Percentiles rank a stretch among this genome's conserved stretches.
Evolutionary conservation across 1,284 basidiomycete species (phyloP).

Genomic region (Cryptococcus sp.): DNA sequence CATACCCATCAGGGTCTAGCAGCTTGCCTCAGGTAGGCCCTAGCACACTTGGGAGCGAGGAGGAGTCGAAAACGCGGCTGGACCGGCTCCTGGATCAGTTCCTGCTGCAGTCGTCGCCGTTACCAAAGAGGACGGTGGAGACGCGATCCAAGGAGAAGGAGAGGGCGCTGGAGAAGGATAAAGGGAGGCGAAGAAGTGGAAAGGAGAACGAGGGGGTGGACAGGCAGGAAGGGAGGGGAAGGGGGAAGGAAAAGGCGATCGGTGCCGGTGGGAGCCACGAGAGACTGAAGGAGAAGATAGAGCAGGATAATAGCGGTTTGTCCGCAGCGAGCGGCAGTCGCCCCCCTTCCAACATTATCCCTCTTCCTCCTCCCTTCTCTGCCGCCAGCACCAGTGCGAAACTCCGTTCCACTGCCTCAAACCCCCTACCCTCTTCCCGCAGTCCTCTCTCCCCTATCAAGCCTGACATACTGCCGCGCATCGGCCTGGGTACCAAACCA

Average conservation of each 20-base stretch:
- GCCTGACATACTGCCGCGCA: conserved; percentile 5
- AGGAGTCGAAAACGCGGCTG: conserved; percentile 6
- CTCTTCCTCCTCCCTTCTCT: background rate
- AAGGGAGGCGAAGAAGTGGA: conserved; percentile 1
- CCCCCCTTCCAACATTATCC: background rate
- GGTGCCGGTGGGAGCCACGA: too few relatives aligned
- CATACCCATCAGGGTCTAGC: conserved; percentile 1
- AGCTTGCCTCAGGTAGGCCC: conserved; percentile 1
- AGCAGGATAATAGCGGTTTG: too few relatives aligned
- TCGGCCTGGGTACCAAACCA: conserved; percentile 6
- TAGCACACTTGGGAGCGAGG: background rate
- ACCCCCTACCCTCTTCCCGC: background rate
- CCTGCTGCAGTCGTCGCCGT: conserved; percentile 6
- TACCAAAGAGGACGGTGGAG: conserved; percentile 1
- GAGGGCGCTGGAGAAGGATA: background rate
- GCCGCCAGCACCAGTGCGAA: background rate
- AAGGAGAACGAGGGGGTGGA: background rate
- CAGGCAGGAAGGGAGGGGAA: background rate
- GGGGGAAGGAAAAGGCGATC: background rate
- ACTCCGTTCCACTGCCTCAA: background rate
- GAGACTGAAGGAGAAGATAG: too few relatives aligned
- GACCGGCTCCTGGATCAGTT: conserved; percentile 14
- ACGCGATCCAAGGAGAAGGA: background rate
- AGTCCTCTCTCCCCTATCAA: conserved; percentile 13
- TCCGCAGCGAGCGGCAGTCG: background rate